Base-by-base conservation (phyloP, 306 rosid genomes). In the Dicorynia guianensis region DNA sequence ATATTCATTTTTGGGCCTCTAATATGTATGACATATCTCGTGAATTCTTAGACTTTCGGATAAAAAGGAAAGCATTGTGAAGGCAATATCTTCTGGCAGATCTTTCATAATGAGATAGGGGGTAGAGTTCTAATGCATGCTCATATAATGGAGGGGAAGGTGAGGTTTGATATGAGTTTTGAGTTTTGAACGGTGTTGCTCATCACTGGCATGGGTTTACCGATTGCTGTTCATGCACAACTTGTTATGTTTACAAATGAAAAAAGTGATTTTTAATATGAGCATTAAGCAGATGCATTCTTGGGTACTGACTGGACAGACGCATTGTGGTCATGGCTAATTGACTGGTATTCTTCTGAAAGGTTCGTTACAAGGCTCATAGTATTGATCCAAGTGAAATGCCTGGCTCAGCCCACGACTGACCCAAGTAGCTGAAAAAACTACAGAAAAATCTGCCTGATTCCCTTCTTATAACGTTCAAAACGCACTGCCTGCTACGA, bases 61-160 rank as follows among this genome's bases (percentile, higher is more conserved):
- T 34, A 50, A 38, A 25, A 44, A 12, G 61, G 44, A 69, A 69
- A 58, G 7, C 3, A 8, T 36, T 76, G 30, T 7, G 54, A 11
- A 61, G 68, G 30, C 20, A 49, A 18, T 57, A 73, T 12, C 63
- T 73, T 83, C 61, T 53, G 42, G 43, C 77, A 65, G 74, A 77
- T 75, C 17, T 56, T 75, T 25, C 8, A 19, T 67, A 4, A 55
- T 40, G 13, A 54, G 47, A 36, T 69, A 34, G 35, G 13, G 49
- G 72, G 61, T 52, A 77, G 65, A 65, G 34, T 71, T 38, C 56
- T 52, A 46, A 65, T 10, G 18, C 44, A 42, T 79, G 40, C 5
- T 6, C 42, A 40, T 59, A 46, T 8, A 53, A 53, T 42, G 11
- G 13, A 70, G 35, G 7, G 15, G 6, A 33, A 34, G 44, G 15